These are phyloP conservation scores for Aspergillus avenaceus DNA, from an alignment of 495 filamentous ascomycete species.

Conservation along the genomic window DNA sequence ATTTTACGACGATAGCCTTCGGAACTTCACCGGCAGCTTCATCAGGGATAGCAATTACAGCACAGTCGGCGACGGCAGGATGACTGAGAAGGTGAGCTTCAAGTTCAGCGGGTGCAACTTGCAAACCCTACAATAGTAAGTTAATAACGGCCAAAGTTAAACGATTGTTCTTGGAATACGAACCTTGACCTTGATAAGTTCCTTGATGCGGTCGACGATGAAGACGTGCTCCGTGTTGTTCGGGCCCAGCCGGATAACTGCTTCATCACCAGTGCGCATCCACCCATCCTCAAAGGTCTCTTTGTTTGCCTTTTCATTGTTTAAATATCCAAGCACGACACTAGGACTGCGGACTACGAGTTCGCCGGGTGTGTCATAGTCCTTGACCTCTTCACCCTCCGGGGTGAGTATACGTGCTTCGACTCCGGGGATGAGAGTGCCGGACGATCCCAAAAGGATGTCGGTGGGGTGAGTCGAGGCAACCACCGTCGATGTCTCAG, in stretches of 20 bases:
- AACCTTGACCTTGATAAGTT: slow-evolving; percentile 92
- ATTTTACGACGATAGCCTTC: slow-evolving; percentile 83
- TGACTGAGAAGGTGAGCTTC: slow-evolving; percentile 86
- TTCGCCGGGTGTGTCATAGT: slow-evolving; percentile 75
- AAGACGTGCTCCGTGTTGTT: slow-evolving; percentile 71
- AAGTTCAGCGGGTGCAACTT: slow-evolving; percentile 90
- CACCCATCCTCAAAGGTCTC: slow-evolving; percentile 79
- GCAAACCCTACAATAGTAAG: slow-evolving; percentile 61
- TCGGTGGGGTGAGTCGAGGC: slow-evolving; percentile 61
- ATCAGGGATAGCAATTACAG: slow-evolving; percentile 77
- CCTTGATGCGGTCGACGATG: slow-evolving; percentile 87
- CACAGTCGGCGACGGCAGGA: slow-evolving; percentile 74
- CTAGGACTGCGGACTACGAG: slow-evolving; percentile 72
- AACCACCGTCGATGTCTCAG: slow-evolving; percentile 76
- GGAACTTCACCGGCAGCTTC: slow-evolving; percentile 75
- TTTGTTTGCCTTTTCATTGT: slow-evolving; percentile 76
- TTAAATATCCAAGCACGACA: slow-evolving; percentile 76
- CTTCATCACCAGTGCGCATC: slow-evolving; percentile 86
- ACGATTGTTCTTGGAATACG: no score
- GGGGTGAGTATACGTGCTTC: slow-evolving; percentile 66
- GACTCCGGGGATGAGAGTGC: slow-evolving; percentile 62
- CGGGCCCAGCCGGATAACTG: slow-evolving; percentile 58
- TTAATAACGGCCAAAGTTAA: background rate
- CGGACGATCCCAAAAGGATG: slow-evolving; percentile 68
- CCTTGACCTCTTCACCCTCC: slow-evolving; percentile 73